Evolutionary conservation across 1,284 basidiomycete genomes (phyloP).

Genomic region (Ceratobasidium sp.): DNA sequence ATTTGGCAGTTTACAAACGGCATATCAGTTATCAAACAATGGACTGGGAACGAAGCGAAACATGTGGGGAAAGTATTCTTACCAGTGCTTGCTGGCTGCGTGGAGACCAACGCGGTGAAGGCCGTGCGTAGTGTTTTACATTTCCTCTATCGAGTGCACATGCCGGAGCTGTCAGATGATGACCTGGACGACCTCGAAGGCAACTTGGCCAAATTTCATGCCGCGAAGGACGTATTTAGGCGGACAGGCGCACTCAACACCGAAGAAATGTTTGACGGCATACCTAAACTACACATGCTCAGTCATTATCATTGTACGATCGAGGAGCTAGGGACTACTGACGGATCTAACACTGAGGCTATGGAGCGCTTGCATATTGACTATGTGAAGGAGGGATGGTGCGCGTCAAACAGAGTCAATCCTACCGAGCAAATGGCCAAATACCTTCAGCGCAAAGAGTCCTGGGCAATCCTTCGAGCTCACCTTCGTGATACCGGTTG

Average conservation of each 20-base stretch:
- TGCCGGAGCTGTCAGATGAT: not conserved
- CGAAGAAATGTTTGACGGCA: constrained; percentile 5
- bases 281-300: constrained; percentile 44
- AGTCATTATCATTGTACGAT: constrained; percentile 41
- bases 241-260: not conserved
- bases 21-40: constrained; percentile 35
- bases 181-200: not conserved
- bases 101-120: constrained; percentile 30
- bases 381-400: constrained; percentile 37
- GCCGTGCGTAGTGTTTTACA: constrained; percentile 50
- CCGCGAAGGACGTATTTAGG: not conserved
- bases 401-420: constrained; percentile 38
- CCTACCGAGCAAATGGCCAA: constrained; percentile 32
- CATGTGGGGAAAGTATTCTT: constrained; percentile 38
- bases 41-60: constrained; percentile 46
- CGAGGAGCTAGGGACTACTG: constrained; percentile 32
- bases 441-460: constrained; percentile 26
- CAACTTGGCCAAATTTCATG: not conserved
- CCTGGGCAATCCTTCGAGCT: constrained; percentile 2
- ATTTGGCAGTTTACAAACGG: constrained; percentile 39
- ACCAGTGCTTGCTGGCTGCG: not conserved
- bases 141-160: constrained; percentile 35
- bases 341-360: constrained; percentile 42
- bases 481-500: not conserved
- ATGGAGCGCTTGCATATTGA: constrained; percentile 47